phyloP scores from a whole-genome alignment of 306 rosid genomes.

The Notholithocarpus densiflorus region DNA sequence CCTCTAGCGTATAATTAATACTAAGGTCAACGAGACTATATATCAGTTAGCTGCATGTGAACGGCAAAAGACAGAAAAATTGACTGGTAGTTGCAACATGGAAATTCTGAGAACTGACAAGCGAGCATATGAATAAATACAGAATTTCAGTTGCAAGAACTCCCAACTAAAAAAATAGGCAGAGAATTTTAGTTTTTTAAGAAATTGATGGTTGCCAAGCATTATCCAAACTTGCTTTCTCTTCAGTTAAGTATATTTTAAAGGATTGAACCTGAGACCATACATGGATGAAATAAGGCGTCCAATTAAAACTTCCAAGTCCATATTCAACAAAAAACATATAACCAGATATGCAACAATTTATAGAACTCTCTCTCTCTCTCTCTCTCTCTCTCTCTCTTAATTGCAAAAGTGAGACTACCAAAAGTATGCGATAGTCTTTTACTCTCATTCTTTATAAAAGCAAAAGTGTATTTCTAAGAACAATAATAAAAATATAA shows the following conservation, averaged over 20 bases:
- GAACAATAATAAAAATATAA: too few species aligned
- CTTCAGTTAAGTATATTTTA: not conserved
- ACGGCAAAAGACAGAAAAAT: not conserved
- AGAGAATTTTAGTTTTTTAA: not conserved
- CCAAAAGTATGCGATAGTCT: too few species aligned
- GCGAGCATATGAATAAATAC: not conserved
- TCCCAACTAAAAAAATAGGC: not conserved
- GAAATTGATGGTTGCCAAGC: not conserved
- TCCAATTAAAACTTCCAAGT: too few species aligned
- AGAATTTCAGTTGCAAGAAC: not conserved
- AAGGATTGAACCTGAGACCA: not conserved
- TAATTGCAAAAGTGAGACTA: too few species aligned
- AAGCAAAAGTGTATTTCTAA: too few species aligned
- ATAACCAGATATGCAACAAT: too few species aligned
- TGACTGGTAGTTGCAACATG: slow-evolving; percentile 32
- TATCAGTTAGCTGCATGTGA: slow-evolving; percentile 20
- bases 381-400: too few species aligned
- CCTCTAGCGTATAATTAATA: not conserved
- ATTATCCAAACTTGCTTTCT: not conserved
- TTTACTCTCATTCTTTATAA: too few species aligned
- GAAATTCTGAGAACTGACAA: not conserved
- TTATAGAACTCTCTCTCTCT: too few species aligned
- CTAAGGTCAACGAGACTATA: not conserved
- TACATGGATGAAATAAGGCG: not conserved
- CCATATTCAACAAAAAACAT: too few species aligned